These are phyloP conservation scores for Thyridium curvatum DNA, from an alignment of 2,329 filamentous ascomycete genomes.

Conservation along the genomic window DNA sequence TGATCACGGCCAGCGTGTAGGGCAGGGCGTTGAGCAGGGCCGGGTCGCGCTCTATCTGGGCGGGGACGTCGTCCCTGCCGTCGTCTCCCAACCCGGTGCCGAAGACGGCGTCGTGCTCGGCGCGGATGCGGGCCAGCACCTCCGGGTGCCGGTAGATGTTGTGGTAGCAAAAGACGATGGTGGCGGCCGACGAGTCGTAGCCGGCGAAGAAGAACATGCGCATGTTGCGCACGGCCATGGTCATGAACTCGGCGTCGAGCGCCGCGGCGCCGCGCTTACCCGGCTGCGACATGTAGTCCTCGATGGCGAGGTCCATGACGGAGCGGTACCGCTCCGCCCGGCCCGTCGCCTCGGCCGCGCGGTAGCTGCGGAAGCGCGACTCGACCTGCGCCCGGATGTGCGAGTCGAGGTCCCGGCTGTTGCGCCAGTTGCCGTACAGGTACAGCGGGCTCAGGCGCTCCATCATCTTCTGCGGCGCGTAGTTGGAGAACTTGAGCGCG, in stretches of 20 bases:
- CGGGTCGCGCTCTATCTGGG: constrained; percentile 32
- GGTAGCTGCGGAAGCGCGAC: constrained; percentile 14
- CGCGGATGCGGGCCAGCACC: constrained; percentile 18
- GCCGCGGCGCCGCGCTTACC: constrained; percentile 8
- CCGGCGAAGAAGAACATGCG: constrained; percentile 30
- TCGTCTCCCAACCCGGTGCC: constrained; percentile 16
- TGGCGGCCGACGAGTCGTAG: constrained; percentile 29
- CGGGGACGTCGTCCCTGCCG: constrained; percentile 24
- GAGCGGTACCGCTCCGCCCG: constrained; percentile 7
- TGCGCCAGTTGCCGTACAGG: constrained; percentile 21
- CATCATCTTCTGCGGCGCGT: constrained; percentile 11
- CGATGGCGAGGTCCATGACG: constrained; percentile 24
- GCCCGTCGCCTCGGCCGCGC: constrained; percentile 4
- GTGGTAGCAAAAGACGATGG: constrained; percentile 21
- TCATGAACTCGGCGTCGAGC: constrained; percentile 17
- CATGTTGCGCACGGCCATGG: constrained; percentile 20
- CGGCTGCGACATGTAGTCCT: constrained; percentile 19
- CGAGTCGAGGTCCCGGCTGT: constrained; percentile 18
- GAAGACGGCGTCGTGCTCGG: constrained; percentile 46
- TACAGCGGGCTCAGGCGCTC: constrained; percentile 18
- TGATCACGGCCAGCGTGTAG: constrained; percentile 48
- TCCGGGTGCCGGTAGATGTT: constrained; percentile 20
- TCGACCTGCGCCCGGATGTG: constrained; percentile 19
- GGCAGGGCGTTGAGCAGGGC: constrained; percentile 42
- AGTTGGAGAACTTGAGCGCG: constrained; percentile 3